Base-by-base conservation (phyloP, 2,329 filamentous ascomycete genomes). In the Blastomyces emzantsi region DNA sequence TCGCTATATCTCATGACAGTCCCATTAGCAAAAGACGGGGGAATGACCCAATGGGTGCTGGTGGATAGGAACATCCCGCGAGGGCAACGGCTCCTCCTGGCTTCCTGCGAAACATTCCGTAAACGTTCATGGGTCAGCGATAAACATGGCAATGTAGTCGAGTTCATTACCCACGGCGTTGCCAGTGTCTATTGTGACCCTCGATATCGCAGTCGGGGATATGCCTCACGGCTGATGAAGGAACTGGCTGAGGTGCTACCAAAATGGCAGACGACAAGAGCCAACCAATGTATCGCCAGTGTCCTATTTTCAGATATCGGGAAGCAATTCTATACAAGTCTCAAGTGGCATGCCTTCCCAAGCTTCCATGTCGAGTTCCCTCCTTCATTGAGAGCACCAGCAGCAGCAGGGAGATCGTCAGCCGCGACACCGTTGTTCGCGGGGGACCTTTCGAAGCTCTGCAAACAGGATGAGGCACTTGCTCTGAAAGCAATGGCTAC, bases 41-140 rank as follows among this genome's bases (percentile, higher is more conserved):
- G 86, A 49, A 77, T 88, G 65, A 81, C 81, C 15, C 79, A 82
- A 67, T 89, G 87, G 87, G 82, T 89, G 62, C 80, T 90, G 39
- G 86, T 85, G 3, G 78, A 83, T 63, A 68, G 69, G 60, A 63
- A 69, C 49, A 65, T 73, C 58, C 66, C 73, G 1, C 76, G 78
- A 0, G 72, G 78, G 33, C 67, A 75, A 22, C 80, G 84, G 33
- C 82, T 80, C 4, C 77, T 90, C 36, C 80, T 88, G 28, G 84
- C 85, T 2, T 84, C 83, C 36, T 88, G 86, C 72, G 87, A 90
- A 74, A 83, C 83, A 11, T 78, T 87, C 61, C 81, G 81, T 65
- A 89, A 89, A 74, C 79, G 78, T 39, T 83, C 83, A 5, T 70
- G 87, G 3, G 75, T 83, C 45, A 75, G 78, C 41, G 67, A 67